phyloP scores from a whole-genome alignment of 2,329 filamentous ascomycete species.

The Onygena corvina region DNA sequence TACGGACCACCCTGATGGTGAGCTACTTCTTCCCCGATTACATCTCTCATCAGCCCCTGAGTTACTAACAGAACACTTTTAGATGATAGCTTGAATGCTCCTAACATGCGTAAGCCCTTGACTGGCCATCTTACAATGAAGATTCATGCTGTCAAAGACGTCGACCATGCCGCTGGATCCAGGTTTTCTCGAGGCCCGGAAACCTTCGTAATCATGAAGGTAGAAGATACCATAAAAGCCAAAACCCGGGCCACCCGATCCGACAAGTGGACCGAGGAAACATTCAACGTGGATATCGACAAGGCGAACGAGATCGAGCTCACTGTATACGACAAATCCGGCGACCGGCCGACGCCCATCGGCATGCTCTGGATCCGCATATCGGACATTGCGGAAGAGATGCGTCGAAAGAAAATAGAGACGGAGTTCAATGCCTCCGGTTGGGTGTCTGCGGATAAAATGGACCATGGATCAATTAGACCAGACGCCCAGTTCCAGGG shows the following conservation, averaged over 20 bases:
- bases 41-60: not conserved
- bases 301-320: slow-evolving; percentile 98
- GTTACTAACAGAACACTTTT: slow-evolving; percentile 9
- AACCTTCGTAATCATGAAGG: slow-evolving; percentile 91
- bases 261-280: slow-evolving; percentile 85
- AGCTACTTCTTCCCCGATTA: slow-evolving; percentile 20
- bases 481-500: slow-evolving; percentile 45
- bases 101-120: slow-evolving; percentile 89
- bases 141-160: slow-evolving; percentile 80
- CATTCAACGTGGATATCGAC: slow-evolving; percentile 85
- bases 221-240: slow-evolving; percentile 84
- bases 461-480: slow-evolving; percentile 52
- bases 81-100: slow-evolving; percentile 95
- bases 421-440: slow-evolving; percentile 87
- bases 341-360: slow-evolving; percentile 82
- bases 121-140: slow-evolving; percentile 80
- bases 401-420: slow-evolving; percentile 93
- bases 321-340: slow-evolving; percentile 91
- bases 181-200: slow-evolving; percentile 84
- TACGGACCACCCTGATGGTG: slow-evolving; percentile 68
- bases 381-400: slow-evolving; percentile 93
- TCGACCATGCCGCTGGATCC: slow-evolving; percentile 75
- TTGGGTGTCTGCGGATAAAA: slow-evolving; percentile 95
- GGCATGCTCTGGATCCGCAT: slow-evolving; percentile 93
- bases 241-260: slow-evolving; percentile 73